These are phyloP conservation scores for Arthrinium phaeospermum DNA, from an alignment of 2,329 filamentous ascomycete genomes.

Conservation along the genomic window DNA sequence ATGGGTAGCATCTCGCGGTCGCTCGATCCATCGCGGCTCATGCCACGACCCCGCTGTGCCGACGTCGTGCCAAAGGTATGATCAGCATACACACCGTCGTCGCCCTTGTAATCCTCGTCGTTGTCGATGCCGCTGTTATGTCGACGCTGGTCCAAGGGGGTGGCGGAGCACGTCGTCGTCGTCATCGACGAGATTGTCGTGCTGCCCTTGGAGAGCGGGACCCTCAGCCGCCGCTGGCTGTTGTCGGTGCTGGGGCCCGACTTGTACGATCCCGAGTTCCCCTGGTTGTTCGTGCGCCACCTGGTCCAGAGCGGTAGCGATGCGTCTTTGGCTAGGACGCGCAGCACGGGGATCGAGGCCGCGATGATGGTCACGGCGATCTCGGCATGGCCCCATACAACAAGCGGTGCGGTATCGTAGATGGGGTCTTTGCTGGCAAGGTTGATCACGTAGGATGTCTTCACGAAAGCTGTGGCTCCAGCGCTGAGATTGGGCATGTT, in stretches of 20 bases:
- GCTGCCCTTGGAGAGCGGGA: background rate
- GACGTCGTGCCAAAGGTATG: background rate
- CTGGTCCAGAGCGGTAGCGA: background rate
- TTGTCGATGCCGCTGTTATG: background rate
- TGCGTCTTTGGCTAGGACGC: slow-evolving; percentile 36
- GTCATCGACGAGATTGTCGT: background rate
- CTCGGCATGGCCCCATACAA: slow-evolving; percentile 38
- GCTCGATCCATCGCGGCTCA: background rate
- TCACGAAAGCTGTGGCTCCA: slow-evolving; percentile 33
- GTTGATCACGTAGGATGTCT: slow-evolving; percentile 29
- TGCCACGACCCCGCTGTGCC: background rate
- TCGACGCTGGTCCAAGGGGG: background rate
- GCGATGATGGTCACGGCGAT: slow-evolving; percentile 36
- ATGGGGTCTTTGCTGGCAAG: slow-evolving; percentile 29
- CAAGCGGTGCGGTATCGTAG: slow-evolving; percentile 32
- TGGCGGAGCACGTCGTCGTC: background rate
- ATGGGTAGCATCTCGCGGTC: background rate
- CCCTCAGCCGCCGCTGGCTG: background rate
- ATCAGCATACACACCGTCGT: background rate
- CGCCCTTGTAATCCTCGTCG: background rate
- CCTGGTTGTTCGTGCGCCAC: background rate
- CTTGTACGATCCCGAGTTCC: background rate
- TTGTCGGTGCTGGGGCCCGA: background rate
- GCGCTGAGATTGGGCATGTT: slow-evolving; percentile 26
- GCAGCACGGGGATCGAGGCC: slow-evolving; percentile 41